Evolutionary conservation across 306 rosid genomes (phyloP).

Genomic region (Dryas octopetala): DNA sequence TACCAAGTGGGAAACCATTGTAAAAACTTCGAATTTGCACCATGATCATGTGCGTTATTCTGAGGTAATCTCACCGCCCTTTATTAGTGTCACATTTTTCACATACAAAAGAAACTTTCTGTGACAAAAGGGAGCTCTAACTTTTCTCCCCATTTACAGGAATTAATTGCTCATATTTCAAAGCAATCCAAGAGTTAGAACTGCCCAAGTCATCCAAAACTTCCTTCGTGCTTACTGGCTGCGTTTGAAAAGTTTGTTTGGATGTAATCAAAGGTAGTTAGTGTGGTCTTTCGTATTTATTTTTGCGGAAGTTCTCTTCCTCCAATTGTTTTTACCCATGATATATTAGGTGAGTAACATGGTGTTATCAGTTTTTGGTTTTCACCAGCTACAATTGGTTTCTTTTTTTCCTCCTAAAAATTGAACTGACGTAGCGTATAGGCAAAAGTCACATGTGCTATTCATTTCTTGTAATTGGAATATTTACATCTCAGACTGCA

Average conservation of each 20-base stretch:
- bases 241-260: conserved; percentile 15
- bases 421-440: neutral
- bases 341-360: conserved; percentile 20
- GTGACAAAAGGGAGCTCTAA: conserved; percentile 15
- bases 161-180: conserved; percentile 52
- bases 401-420: neutral
- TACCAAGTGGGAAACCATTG: conserved; percentile 93
- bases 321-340: conserved; percentile 19
- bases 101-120: neutral
- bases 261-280: conserved; percentile 16
- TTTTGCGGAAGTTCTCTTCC: conserved; percentile 16
- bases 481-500: neutral
- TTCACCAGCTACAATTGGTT: conserved; percentile 3
- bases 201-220: conserved; percentile 1
- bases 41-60: conserved; percentile 80
- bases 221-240: neutral
- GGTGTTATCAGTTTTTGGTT: neutral
- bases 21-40: conserved; percentile 67
- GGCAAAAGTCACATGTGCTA: conserved; percentile 1
- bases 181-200: conserved; percentile 54
- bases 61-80: conserved; percentile 58
- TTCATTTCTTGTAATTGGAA: conserved; percentile 2
- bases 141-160: conserved; percentile 48
- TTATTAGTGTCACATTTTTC: neutral
- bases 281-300: conserved; percentile 2